These are phyloP conservation scores for Tritrichomonas foetus DNA, from an alignment of 208 protist genomes.

Conservation along the genomic window DNA sequence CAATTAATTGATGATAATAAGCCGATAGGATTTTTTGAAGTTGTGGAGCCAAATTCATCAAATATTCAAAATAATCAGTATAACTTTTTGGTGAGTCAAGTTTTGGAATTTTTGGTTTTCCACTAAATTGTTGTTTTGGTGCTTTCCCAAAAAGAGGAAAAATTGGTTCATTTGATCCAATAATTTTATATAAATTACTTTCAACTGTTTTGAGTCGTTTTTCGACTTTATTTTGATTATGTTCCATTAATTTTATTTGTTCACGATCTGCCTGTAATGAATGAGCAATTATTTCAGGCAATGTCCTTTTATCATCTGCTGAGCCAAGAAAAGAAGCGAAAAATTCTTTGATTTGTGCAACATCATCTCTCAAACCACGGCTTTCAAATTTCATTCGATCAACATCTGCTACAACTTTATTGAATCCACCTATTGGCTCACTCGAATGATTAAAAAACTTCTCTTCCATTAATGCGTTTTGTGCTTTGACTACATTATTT, in stretches of 20 bases:
- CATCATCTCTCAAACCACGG: not conserved
- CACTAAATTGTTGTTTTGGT: no score
- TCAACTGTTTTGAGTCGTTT: not conserved
- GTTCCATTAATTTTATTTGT: not conserved
- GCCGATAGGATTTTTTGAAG: not conserved
- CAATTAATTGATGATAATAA: not conserved
- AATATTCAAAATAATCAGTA: slow-evolving; percentile 24
- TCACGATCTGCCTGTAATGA: not conserved
- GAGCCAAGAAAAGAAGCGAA: not conserved
- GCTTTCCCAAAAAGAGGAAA: not conserved
- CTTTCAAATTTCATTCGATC: not conserved
- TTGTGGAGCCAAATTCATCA: not conserved
- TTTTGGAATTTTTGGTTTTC: not conserved
- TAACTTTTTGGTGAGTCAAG: not conserved
- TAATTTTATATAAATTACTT: not conserved
- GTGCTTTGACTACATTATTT: not conserved
- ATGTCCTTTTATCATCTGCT: no score
- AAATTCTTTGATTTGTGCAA: no score
- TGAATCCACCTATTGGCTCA: not conserved
- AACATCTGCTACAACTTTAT: not conserved
- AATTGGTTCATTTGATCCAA: not conserved
- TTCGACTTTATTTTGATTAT: not conserved
- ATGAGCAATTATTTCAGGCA: not conserved
- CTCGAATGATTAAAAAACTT: not conserved
- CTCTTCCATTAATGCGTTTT: slow-evolving; percentile 33